phyloP scores from a whole-genome alignment of 768 basidiomycete species.

The Suillus sp. region DNA sequence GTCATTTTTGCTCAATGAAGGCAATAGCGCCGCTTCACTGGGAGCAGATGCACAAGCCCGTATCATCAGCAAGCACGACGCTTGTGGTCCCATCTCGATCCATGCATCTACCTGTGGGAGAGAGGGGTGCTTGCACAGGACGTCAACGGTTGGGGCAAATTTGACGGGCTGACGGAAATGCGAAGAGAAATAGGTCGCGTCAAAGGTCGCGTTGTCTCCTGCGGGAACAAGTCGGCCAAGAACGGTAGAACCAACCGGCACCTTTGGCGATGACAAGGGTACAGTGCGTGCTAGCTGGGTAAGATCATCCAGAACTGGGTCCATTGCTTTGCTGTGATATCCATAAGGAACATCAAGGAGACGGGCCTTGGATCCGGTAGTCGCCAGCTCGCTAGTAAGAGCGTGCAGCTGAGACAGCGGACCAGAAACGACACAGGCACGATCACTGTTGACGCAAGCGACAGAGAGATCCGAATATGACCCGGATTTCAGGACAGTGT shows the following conservation, averaged over 20 bases:
- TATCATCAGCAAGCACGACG: constrained; percentile 58
- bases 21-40: constrained; percentile 43
- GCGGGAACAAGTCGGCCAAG: constrained; percentile 52
- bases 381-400: constrained; percentile 46
- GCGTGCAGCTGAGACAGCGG: constrained; percentile 43
- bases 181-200: constrained; percentile 52
- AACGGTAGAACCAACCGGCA: constrained; percentile 68
- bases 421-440: constrained; percentile 63
- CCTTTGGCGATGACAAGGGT: constrained; percentile 45
- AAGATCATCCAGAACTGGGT: constrained; percentile 54
- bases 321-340: constrained; percentile 70
- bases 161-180: constrained; percentile 62
- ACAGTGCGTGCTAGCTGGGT: constrained; percentile 39
- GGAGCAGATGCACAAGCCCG: constrained; percentile 32
- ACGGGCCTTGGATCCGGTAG: constrained; percentile 40
- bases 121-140: constrained; percentile 35
- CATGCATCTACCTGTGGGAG: constrained; percentile 44
- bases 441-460: constrained; percentile 64
- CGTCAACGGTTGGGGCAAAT: constrained; percentile 53
- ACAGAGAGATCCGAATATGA: constrained; percentile 44
- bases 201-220: constrained; percentile 52
- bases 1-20: constrained; percentile 50
- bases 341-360: constrained; percentile 59
- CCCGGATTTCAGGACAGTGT: constrained; percentile 34
- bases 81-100: constrained; percentile 25